A percentile compares a stretch with the other conserved stretches of the same genome.
phyloP scores from a whole-genome alignment of 129 eudicot species.

The Oenanthe sinensis region DNA sequence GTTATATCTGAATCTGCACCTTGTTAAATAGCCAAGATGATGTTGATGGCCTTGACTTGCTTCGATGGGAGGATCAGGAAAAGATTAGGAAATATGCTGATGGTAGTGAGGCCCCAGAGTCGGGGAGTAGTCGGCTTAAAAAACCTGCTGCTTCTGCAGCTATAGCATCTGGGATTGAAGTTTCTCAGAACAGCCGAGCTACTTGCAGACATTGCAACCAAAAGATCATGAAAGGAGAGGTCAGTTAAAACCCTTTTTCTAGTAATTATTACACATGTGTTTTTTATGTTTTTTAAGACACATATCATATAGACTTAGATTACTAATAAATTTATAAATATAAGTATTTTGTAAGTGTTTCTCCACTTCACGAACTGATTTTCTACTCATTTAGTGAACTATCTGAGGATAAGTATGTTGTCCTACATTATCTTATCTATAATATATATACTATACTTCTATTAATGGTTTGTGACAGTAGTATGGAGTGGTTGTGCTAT shows the following conservation, averaged over 20 bases:
- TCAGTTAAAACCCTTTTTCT: conserved; percentile 12
- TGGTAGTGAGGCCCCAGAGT: conserved; percentile 37
- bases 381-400: not conserved
- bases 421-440: not conserved
- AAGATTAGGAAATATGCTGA: conserved; percentile 63
- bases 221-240: conserved; percentile 85
- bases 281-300: not conserved
- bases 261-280: not conserved
- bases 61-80: conserved; percentile 98
- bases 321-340: not conserved
- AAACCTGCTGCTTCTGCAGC: conserved; percentile 25
- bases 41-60: conserved; percentile 80
- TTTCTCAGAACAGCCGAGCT: conserved; percentile 68
- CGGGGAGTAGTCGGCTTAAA: conserved; percentile 36
- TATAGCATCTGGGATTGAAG: conserved; percentile 50
- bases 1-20: conserved; percentile 2
- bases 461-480: not conserved
- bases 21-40: conserved; percentile 52
- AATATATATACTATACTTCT: not conserved
- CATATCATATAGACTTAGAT: not conserved
- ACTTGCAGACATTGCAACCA: conserved; percentile 63
- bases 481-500: not conserved
- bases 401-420: not conserved
- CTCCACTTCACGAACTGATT: not conserved
- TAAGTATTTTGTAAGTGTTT: not conserved